phyloP scores from a whole-genome alignment of 441 rosid species.

The Populus trichocarpa region DNA sequence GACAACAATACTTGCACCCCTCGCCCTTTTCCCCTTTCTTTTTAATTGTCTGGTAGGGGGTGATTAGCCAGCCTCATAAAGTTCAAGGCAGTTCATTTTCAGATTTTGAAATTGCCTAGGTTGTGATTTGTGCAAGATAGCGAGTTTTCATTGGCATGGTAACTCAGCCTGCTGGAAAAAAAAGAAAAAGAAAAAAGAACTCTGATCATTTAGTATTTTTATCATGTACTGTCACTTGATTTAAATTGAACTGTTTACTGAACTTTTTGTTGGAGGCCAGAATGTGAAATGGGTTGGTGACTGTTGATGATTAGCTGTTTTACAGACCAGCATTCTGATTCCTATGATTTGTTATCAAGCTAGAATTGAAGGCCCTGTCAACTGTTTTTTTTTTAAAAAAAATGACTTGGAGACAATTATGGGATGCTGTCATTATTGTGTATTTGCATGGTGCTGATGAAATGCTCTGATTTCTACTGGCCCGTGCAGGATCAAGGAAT shows the following conservation, averaged over 20 bases:
- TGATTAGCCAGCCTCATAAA: not conserved
- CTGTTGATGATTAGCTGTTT: not conserved
- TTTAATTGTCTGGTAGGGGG: not conserved
- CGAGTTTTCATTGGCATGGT: not conserved
- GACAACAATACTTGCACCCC: not conserved
- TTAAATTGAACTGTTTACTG: not conserved
- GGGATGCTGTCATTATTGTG: not conserved
- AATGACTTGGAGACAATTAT: not conserved
- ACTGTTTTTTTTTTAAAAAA: not conserved
- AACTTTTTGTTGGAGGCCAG: not conserved
- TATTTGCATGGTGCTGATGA: not conserved
- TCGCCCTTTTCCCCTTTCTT: not conserved
- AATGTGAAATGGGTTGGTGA: not conserved
- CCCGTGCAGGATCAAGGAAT: conserved; percentile 86
- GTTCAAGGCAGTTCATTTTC: not conserved
- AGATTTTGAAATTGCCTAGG: not conserved
- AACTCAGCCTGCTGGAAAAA: not conserved
- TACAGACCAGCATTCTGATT: not conserved
- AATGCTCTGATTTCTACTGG: conserved; percentile 11
- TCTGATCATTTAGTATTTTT: not conserved
- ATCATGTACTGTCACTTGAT: not conserved
- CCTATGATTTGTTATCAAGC: not conserved
- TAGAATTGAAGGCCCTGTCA: not conserved
- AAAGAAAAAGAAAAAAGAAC: too few relatives aligned
- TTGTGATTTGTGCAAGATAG: not conserved